phyloP scores from a whole-genome alignment of 352 stramenopile species.

The Phytophthora nicotianae region DNA sequence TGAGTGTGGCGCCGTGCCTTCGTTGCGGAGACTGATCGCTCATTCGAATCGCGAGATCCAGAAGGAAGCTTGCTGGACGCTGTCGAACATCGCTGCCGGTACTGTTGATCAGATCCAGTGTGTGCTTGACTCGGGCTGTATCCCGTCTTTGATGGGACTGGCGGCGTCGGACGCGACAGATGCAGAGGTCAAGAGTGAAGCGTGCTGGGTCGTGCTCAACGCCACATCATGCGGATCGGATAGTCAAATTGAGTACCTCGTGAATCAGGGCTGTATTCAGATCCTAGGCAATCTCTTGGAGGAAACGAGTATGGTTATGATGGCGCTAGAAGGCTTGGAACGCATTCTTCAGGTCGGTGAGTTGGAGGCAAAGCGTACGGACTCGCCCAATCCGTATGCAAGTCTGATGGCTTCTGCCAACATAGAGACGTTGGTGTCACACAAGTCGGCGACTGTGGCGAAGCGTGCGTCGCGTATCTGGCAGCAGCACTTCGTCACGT shows the following conservation, averaged over 20 bases:
- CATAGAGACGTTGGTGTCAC: constrained; percentile 93
- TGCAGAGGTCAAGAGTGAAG: constrained; percentile 97
- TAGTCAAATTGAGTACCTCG: constrained; percentile 92
- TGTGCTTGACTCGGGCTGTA: constrained; percentile 96
- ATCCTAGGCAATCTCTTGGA: constrained; percentile 93
- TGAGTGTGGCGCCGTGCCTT: constrained; percentile 95
- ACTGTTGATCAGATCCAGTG: constrained; percentile 98
- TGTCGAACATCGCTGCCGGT: constrained; percentile 98
- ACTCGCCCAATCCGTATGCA: constrained; percentile 89
- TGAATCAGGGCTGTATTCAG: constrained; percentile 88
- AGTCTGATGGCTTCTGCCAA: constrained; percentile 90
- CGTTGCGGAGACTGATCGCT: constrained; percentile 92
- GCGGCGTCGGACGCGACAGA: constrained; percentile 93
- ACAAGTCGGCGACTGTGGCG: constrained; percentile 94
- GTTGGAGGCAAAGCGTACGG: constrained; percentile 83
- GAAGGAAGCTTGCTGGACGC: constrained; percentile 96
- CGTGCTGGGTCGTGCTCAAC: constrained; percentile 99
- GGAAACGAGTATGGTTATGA: constrained; percentile 98
- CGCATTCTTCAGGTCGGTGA: constrained; percentile 96
- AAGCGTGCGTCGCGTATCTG: constrained; percentile 97
- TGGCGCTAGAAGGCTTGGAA: constrained; percentile 98
- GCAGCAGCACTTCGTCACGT: constrained; percentile 98
- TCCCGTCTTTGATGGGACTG: constrained; percentile 94
- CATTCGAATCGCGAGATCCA: constrained; percentile 98
- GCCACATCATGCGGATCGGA: constrained; percentile 97